Evolutionary conservation across 257 asterid species (phyloP).

Genomic region (Jacaranda mimosifolia): DNA sequence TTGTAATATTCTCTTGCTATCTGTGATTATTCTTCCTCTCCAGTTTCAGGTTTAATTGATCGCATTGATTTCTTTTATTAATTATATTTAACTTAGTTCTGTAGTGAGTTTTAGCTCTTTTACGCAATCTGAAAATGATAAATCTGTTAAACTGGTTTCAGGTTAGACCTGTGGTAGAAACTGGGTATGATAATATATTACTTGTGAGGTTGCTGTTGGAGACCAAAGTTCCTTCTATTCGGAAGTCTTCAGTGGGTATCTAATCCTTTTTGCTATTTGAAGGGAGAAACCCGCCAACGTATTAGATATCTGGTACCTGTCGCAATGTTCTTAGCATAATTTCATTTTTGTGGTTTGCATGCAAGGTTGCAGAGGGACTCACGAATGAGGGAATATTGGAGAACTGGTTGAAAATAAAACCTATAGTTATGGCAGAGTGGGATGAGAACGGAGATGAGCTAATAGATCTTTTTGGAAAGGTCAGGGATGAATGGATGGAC

Average conservation of each 20-base stretch:
- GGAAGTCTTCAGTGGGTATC: conserved; percentile 85
- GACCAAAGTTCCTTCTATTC: conserved; percentile 69
- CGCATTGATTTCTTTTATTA: background rate
- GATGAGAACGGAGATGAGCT: conserved; percentile 74
- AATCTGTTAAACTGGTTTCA: conserved; percentile 47
- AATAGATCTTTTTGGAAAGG: conserved; percentile 86
- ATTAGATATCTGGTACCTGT: background rate
- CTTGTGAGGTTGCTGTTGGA: conserved; percentile 93
- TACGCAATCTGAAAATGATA: conserved; percentile 17
- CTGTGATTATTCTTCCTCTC: background rate
- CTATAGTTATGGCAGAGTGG: conserved; percentile 86
- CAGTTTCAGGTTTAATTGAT: background rate
- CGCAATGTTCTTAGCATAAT: conserved; percentile 31
- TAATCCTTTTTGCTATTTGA: conserved; percentile 7
- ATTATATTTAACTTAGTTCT: background rate
- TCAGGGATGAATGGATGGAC: conserved; percentile 91
- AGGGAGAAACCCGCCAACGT: background rate
- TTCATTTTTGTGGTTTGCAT: conserved; percentile 33
- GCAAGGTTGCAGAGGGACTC: conserved; percentile 88
- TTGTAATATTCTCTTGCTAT: conserved; percentile 44
- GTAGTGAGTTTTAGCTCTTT: background rate
- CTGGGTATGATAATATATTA: conserved; percentile 89
- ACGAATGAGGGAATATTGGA: conserved; percentile 74
- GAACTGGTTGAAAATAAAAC: conserved; percentile 80
- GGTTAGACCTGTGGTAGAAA: conserved; percentile 98